phyloP scores from a whole-genome alignment of 441 rosid species.

The Metrosideros polymorpha region DNA sequence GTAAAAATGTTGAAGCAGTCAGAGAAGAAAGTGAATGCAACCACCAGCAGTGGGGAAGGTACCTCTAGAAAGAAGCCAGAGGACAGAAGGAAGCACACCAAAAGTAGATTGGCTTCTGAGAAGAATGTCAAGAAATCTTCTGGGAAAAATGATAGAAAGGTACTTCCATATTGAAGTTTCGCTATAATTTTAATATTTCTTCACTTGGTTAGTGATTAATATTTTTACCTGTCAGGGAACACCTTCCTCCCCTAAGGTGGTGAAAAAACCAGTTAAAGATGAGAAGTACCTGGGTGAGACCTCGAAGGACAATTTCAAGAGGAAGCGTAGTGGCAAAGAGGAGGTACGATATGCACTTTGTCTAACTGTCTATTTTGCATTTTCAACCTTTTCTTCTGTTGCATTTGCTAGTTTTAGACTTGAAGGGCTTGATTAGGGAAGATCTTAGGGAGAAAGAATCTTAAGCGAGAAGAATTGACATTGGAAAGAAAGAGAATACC shows the following conservation, averaged over 20 bases:
- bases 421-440: not conserved
- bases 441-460: not conserved
- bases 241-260: slow-evolving; percentile 46
- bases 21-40: slow-evolving; percentile 42
- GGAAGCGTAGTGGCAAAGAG: slow-evolving; percentile 48
- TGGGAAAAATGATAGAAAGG: slow-evolving; percentile 45
- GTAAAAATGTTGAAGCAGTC: slow-evolving; percentile 38
- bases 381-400: not conserved
- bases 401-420: not conserved
- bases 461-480: not conserved
- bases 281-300: slow-evolving; percentile 42
- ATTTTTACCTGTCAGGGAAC: slow-evolving; percentile 32
- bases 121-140: slow-evolving; percentile 23
- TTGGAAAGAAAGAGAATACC: not conserved
- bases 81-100: slow-evolving; percentile 46
- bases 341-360: slow-evolving; percentile 26
- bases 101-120: slow-evolving; percentile 23
- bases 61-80: slow-evolving; percentile 31
- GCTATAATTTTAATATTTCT: not conserved
- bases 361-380: not conserved
- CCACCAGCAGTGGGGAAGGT: slow-evolving; percentile 34
- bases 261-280: slow-evolving; percentile 36
- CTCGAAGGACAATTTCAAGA: slow-evolving; percentile 48
- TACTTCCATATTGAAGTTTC: slow-evolving; percentile 10
- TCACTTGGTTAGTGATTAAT: not conserved